A percentile compares a stretch with the other conserved stretches of the same genome.
Evolutionary conservation across 2,329 filamentous ascomycete genomes (phyloP).

Genomic region (Colletotrichum scovillei): DNA sequence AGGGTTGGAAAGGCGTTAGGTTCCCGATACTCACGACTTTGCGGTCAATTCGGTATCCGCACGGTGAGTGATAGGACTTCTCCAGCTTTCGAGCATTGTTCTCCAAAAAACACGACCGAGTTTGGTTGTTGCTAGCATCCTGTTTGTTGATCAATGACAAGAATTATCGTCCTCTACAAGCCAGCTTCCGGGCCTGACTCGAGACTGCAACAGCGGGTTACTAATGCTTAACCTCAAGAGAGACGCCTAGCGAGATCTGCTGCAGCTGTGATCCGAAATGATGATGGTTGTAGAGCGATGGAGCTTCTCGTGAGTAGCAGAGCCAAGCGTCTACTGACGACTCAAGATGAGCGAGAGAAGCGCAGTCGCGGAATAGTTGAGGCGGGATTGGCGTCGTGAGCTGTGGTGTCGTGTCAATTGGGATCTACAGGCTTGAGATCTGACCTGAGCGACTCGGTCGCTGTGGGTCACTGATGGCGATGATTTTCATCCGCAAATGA

Average conservation of each 20-base stretch:
- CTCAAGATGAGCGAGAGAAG: background rate
- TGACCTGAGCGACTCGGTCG: background rate
- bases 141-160: background rate
- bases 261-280: background rate
- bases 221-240: background rate
- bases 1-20: background rate
- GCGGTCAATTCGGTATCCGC: too few relatives aligned
- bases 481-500: background rate
- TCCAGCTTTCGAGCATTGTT: background rate
- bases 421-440: background rate
- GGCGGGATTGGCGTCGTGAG: background rate
- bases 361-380: background rate
- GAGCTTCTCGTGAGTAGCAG: background rate
- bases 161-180: too few relatives aligned
- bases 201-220: background rate
- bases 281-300: background rate
- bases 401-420: background rate
- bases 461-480: background rate
- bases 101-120: background rate
- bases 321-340: background rate
- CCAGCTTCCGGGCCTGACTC: background rate
- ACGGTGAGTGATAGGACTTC: background rate
- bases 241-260: background rate
- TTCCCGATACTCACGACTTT: too few relatives aligned
- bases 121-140: background rate